Conservation (phyloP, 2,329 filamentous ascomycete genomes). For the Sporothrix luriei region DNA sequence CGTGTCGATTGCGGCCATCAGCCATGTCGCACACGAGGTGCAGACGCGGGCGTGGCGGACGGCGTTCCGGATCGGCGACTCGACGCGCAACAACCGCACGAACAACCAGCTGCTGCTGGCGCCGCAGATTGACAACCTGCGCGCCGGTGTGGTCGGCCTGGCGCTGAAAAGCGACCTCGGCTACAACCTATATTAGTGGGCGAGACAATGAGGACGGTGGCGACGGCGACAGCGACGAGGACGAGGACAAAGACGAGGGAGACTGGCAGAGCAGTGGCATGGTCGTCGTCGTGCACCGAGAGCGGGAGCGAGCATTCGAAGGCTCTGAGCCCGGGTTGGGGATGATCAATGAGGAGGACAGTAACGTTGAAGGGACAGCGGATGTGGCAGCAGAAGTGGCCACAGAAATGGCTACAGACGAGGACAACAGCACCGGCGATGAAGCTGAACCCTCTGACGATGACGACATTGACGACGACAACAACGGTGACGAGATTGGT, state of each 20-base stretch:
- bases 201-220: constrained; percentile 3
- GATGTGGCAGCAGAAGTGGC: background rate
- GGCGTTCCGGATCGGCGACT: constrained; percentile 29
- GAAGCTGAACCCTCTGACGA: background rate
- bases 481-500: background rate
- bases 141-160: constrained; percentile 38
- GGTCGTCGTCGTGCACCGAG: background rate
- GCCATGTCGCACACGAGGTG: constrained; percentile 36
- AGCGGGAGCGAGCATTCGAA: background rate
- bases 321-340: constrained; percentile 19
- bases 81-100: constrained; percentile 30
- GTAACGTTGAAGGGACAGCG: background rate
- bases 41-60: constrained; percentile 37
- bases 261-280: background rate
- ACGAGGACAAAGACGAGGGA: background rate
- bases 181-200: constrained; percentile 38
- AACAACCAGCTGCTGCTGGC: constrained; percentile 35
- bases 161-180: constrained; percentile 41
- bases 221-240: background rate
- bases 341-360: background rate
- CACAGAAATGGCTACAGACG: background rate
- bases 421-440: background rate
- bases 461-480: background rate
- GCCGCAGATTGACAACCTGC: constrained; percentile 34
- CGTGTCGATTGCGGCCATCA: constrained; percentile 39